Conservation (phyloP, 2,329 filamentous ascomycete species). For the Pestalotiopsis sp. region DNA sequence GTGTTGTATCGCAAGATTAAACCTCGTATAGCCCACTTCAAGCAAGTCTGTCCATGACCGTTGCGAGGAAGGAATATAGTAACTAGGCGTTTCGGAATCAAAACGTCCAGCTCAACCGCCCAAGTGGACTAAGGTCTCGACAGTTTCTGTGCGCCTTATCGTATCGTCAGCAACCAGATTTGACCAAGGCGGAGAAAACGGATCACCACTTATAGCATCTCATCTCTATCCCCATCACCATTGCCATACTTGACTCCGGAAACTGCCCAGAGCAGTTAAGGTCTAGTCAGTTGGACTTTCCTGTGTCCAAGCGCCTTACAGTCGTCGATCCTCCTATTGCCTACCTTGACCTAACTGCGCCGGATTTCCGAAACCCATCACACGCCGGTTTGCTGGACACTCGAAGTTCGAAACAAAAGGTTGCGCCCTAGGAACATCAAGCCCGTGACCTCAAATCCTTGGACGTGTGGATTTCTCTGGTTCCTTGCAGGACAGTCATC, state of each 20-base stretch:
- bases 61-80: neutral
- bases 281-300: conserved; percentile 17
- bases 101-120: neutral
- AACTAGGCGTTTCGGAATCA: neutral
- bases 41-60: neutral
- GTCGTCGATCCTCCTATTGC: conserved; percentile 17
- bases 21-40: neutral
- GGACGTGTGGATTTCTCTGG: conserved; percentile 22
- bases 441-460: conserved; percentile 26
- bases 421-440: conserved; percentile 12
- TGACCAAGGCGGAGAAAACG: conserved; percentile 1
- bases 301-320: conserved; percentile 21
- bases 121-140: conserved; percentile 7
- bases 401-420: conserved; percentile 33
- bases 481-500: conserved; percentile 22
- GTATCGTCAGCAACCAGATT: conserved; percentile 1
- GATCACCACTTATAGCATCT: conserved; percentile 13
- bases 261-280: conserved; percentile 13
- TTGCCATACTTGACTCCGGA: conserved; percentile 14
- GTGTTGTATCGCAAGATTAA: neutral
- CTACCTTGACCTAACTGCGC: conserved; percentile 26
- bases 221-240: conserved; percentile 12
- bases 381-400: conserved; percentile 27
- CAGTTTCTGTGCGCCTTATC: conserved; percentile 9
- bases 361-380: conserved; percentile 33